Percentiles rank a stretch among this genome's conserved stretches.
phyloP scores from a whole-genome alignment of 1,139 yeast genomes.

The Citeromyces hawaiiensis region DNA sequence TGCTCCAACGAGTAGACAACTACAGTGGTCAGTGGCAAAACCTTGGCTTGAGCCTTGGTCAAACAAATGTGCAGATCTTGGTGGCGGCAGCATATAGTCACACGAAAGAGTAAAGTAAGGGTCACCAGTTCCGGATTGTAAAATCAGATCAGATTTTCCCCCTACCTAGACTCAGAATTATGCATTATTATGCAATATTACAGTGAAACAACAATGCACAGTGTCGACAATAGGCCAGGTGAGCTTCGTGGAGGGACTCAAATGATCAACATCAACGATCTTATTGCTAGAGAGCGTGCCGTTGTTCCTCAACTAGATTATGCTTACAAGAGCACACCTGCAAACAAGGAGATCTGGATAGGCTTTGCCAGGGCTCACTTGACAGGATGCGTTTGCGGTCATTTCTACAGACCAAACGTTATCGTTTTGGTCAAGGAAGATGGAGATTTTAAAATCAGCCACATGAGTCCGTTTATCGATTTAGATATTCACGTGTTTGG shows the following conservation, averaged over 20 bases:
- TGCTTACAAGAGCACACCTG: constrained; percentile 19
- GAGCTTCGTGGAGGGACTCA: constrained; percentile 10
- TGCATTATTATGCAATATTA: too few species aligned
- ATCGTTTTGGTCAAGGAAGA: constrained; percentile 28
- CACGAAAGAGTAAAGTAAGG: too few species aligned
- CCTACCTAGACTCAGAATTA: too few species aligned
- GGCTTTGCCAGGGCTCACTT: constrained; percentile 37
- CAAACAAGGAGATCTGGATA: constrained; percentile 23
- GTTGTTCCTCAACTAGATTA: not conserved
- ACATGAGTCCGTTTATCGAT: constrained; percentile 27
- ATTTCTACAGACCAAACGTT: constrained; percentile 32
- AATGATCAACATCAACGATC: constrained; percentile 35
- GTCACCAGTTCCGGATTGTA: too few species aligned
- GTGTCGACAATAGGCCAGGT: too few species aligned
- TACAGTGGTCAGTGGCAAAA: too few species aligned
- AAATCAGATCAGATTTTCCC: too few species aligned
- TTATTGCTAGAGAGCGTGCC: not conserved
- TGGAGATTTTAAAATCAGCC: constrained; percentile 23
- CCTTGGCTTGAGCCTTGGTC: too few species aligned
- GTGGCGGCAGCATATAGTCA: too few species aligned
- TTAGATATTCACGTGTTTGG: constrained; percentile 25
- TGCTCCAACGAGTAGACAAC: too few species aligned
- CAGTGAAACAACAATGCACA: too few species aligned
- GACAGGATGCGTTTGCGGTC: constrained; percentile 34
- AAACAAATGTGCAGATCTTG: too few species aligned